Evolutionary conservation across 1,284 basidiomycete species (phyloP).

Genomic region (Austroboletus niveus): DNA sequence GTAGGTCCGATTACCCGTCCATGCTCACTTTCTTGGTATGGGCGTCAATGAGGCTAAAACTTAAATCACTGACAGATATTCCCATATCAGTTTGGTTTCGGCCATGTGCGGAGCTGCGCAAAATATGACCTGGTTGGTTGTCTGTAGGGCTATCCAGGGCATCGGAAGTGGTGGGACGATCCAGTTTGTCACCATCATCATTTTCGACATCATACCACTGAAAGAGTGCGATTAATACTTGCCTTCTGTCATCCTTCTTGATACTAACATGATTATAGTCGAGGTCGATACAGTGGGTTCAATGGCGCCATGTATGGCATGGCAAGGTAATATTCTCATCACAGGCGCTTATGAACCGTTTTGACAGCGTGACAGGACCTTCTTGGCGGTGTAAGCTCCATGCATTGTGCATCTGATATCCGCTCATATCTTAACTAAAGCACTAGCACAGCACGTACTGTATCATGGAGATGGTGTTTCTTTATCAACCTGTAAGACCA

Average conservation of each 20-base stretch:
- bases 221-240: slow-evolving; percentile 52
- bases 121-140: slow-evolving; percentile 70
- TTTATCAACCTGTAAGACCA: slow-evolving; percentile 64
- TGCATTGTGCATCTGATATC: background rate
- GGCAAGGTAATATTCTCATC: slow-evolving; percentile 46
- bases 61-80: background rate
- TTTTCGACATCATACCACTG: slow-evolving; percentile 78
- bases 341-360: background rate
- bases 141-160: slow-evolving; percentile 78
- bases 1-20: slow-evolving; percentile 64
- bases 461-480: slow-evolving; percentile 79
- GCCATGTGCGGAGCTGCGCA: slow-evolving; percentile 83
- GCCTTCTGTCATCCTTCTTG: background rate
- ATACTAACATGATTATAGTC: slow-evolving; percentile 38
- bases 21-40: slow-evolving; percentile 71
- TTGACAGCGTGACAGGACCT: slow-evolving; percentile 67
- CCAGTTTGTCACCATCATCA: slow-evolving; percentile 64
- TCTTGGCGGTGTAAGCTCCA: slow-evolving; percentile 59
- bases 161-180: slow-evolving; percentile 80
- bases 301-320: slow-evolving; percentile 31
- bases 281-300: slow-evolving; percentile 40
- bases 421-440: slow-evolving; percentile 35
- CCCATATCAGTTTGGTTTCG: slow-evolving; percentile 59
- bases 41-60: background rate
- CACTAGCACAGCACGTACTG: slow-evolving; percentile 59